Evolutionary conservation across 2,329 filamentous ascomycete genomes (phyloP).

Genomic region (Alternaria sp.): DNA sequence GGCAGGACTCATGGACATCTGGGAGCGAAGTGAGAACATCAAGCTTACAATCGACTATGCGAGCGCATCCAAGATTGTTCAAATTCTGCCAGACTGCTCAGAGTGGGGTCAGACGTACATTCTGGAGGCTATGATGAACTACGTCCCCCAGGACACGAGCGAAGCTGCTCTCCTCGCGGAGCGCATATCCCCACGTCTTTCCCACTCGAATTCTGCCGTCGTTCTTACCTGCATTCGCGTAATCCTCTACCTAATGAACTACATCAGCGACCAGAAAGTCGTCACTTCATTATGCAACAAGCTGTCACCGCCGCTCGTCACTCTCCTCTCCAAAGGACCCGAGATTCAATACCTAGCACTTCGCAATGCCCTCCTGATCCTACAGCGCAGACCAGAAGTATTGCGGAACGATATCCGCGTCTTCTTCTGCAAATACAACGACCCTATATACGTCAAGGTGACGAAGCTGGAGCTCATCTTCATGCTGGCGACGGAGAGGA

Average conservation of each 20-base stretch:
- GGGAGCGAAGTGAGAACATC: constrained; percentile 96
- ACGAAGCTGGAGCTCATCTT: constrained; percentile 99
- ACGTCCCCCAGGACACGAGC: constrained; percentile 87
- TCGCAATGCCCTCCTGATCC: constrained; percentile 89
- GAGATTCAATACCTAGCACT: constrained; percentile 98
- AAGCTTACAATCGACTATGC: constrained; percentile 97
- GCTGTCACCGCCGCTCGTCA: constrained; percentile 92
- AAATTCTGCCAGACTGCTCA: constrained; percentile 94
- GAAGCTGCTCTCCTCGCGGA: constrained; percentile 92
- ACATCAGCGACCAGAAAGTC: constrained; percentile 90
- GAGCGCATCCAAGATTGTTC: constrained; percentile 97
- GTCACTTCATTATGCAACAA: constrained; percentile 88
- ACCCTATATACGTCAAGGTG: constrained; percentile 99
- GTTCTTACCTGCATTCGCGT: constrained; percentile 96
- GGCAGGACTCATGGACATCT: constrained; percentile 93
- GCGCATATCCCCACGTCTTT: constrained; percentile 91
- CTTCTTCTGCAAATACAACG: constrained; percentile 99
- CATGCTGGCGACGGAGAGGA: constrained; percentile 94
- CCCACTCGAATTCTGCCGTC: constrained; percentile 95
- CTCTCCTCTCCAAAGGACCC: constrained; percentile 90
- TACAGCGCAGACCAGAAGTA: constrained; percentile 91
- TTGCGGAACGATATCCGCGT: constrained; percentile 95
- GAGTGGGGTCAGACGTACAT: constrained; percentile 99
- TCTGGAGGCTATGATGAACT: constrained; percentile 95
- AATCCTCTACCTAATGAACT: constrained; percentile 98